A percentile compares a stretch with the other conserved stretches of the same genome.
Conservation (phyloP, 805 yeast genomes). For the Hanseniaspora mollemarum region DNA sequence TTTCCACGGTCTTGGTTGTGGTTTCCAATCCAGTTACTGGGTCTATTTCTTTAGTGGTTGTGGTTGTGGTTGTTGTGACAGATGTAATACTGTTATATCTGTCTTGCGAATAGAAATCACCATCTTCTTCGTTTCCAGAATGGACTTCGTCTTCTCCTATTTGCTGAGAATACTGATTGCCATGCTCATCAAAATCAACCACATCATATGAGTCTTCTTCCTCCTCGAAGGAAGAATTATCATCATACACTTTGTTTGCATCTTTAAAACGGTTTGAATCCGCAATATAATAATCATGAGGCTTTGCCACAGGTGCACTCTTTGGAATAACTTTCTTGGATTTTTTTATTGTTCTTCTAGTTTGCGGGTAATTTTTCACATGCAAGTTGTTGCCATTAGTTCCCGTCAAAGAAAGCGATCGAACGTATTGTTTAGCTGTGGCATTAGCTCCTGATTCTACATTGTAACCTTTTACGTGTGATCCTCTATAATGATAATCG, state of each 20-base stretch:
- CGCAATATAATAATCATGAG: neutral
- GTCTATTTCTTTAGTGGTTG: slow-evolving; percentile 8
- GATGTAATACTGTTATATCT: slow-evolving; percentile 8
- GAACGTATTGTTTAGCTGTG: slow-evolving; percentile 11
- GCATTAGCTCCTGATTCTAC: slow-evolving; percentile 1
- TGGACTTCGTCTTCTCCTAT: neutral
- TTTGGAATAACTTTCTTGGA: neutral
- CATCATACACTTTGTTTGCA: too few species aligned
- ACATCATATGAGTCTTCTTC: slow-evolving; percentile 5
- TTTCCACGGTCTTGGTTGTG: slow-evolving; percentile 22
- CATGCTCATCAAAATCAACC: slow-evolving; percentile 5
- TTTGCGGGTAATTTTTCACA: slow-evolving; percentile 3
- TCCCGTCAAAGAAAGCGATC: neutral
- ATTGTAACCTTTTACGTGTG: slow-evolving; percentile 14
- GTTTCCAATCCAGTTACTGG: neutral
- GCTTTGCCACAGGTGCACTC: neutral
- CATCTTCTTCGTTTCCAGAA: neutral
- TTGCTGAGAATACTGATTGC: neutral
- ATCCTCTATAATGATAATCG: slow-evolving; percentile 16
- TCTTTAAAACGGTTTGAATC: neutral
- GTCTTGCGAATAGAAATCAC: neutral
- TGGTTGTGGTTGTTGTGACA: slow-evolving; percentile 11
- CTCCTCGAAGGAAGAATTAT: too few species aligned
- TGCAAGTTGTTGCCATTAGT: neutral
- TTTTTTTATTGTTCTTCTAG: neutral